Conservation (phyloP, 129 eudicot genomes). For the Pittosporum tobira region DNA sequence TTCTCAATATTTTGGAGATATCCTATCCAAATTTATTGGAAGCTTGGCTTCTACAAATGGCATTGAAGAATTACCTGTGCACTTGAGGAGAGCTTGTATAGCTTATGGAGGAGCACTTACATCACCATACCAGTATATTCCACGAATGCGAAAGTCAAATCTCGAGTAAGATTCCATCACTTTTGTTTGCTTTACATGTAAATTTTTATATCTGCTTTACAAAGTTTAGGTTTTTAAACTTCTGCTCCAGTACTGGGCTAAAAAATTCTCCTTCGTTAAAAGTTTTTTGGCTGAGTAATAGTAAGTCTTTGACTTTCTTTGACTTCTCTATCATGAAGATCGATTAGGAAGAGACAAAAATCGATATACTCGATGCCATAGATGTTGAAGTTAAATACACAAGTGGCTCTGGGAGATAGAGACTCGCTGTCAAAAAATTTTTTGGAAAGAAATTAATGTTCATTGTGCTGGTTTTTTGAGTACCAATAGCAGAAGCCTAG, state of each 20-base stretch:
- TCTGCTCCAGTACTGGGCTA: neutral
- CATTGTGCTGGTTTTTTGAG: too few relatives aligned
- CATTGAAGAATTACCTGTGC: slow-evolving; percentile 58
- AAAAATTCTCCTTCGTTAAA: too few relatives aligned
- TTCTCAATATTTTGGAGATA: slow-evolving; percentile 96
- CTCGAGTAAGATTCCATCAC: slow-evolving; percentile 31
- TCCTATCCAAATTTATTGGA: slow-evolving; percentile 71
- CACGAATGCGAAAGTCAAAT: slow-evolving; percentile 71
- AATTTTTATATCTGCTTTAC: slow-evolving; percentile 6
- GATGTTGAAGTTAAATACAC: too few relatives aligned
- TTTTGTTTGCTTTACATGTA: slow-evolving; percentile 1
- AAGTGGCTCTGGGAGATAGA: too few relatives aligned
- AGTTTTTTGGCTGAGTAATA: neutral
- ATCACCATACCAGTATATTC: slow-evolving; percentile 66
- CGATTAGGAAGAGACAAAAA: too few relatives aligned
- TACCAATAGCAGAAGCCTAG: too few relatives aligned
- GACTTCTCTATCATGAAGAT: too few relatives aligned
- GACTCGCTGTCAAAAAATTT: too few relatives aligned
- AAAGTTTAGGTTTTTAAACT: slow-evolving; percentile 1
- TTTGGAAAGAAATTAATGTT: too few relatives aligned
- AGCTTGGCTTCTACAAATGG: slow-evolving; percentile 43
- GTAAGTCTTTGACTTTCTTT: neutral
- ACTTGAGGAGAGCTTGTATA: slow-evolving; percentile 80
- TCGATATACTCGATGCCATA: too few relatives aligned
- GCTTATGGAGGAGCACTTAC: slow-evolving; percentile 74